Conservation (phyloP, 2,329 filamentous ascomycete species). For the Beauveria varroae region DNA sequence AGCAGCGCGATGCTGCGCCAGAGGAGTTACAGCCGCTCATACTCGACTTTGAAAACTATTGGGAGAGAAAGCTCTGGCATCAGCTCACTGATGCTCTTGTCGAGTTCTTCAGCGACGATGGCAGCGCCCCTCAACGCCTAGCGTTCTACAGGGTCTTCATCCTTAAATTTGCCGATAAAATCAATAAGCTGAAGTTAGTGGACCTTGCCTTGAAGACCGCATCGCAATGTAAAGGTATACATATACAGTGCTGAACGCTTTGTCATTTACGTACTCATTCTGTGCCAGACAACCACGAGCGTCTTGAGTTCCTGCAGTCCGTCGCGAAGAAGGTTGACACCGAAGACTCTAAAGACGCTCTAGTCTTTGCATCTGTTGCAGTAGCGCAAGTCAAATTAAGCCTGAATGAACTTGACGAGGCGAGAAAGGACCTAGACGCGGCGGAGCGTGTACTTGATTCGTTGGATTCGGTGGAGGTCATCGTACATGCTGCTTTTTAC, state of each 20-base stretch:
- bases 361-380: slow-evolving; percentile 87
- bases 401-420: slow-evolving; percentile 70
- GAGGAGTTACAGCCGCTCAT: slow-evolving; percentile 83
- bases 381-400: slow-evolving; percentile 82
- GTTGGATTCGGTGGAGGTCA: slow-evolving; percentile 91
- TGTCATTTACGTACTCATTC: neutral
- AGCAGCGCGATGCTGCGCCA: slow-evolving; percentile 81
- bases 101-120: slow-evolving; percentile 76
- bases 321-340: slow-evolving; percentile 86
- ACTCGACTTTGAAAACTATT: slow-evolving; percentile 88
- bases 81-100: slow-evolving; percentile 87
- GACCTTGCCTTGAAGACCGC: slow-evolving; percentile 82
- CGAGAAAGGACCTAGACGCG: slow-evolving; percentile 77
- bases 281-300: slow-evolving; percentile 71
- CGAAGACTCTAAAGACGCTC: slow-evolving; percentile 87
- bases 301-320: slow-evolving; percentile 73
- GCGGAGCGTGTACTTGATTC: slow-evolving; percentile 82
- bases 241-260: neutral
- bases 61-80: slow-evolving; percentile 99
- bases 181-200: slow-evolving; percentile 97
- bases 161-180: slow-evolving; percentile 93
- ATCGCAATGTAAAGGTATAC: slow-evolving; percentile 68
- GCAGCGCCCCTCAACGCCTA: slow-evolving; percentile 78
- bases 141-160: slow-evolving; percentile 92
- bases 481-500: slow-evolving; percentile 96